Evolutionary conservation across 345 rosid genomes (phyloP).

Genomic region (Eucalyptus curtisii): DNA sequence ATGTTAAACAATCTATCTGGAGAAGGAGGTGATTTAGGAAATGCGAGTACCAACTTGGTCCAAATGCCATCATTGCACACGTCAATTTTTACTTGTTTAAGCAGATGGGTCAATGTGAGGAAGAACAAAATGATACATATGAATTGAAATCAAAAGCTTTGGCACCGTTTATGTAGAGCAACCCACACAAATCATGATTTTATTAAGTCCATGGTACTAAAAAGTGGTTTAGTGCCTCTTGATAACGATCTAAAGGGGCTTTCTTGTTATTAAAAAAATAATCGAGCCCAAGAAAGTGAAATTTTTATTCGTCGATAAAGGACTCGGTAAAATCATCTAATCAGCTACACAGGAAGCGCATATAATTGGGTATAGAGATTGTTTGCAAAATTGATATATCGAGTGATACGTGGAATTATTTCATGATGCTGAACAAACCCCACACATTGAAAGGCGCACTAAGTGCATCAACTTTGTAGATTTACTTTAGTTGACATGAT

Average conservation of each 20-base stretch:
- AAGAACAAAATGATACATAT: background rate
- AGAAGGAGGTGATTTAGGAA: background rate
- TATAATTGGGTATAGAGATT: background rate
- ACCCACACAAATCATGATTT: background rate
- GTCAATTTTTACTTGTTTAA: background rate
- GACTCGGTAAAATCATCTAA: background rate
- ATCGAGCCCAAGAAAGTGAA: background rate
- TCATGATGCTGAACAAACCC: background rate
- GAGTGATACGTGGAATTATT: background rate
- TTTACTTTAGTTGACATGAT: background rate
- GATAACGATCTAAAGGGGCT: background rate
- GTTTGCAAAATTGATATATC: background rate
- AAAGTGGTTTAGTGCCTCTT: background rate
- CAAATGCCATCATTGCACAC: background rate
- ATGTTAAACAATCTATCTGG: background rate
- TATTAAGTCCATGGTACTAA: background rate
- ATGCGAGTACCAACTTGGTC: background rate
- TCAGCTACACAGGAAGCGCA: background rate
- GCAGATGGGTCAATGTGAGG: background rate
- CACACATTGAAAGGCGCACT: background rate
- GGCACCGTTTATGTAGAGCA: background rate
- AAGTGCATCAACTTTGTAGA: background rate
- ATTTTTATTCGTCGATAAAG: fast-evolving
- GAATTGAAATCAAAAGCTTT: too few species aligned
- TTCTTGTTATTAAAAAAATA: background rate